Conservation (phyloP, 208 protist species). For the Crithidia fasciculata region DNA sequence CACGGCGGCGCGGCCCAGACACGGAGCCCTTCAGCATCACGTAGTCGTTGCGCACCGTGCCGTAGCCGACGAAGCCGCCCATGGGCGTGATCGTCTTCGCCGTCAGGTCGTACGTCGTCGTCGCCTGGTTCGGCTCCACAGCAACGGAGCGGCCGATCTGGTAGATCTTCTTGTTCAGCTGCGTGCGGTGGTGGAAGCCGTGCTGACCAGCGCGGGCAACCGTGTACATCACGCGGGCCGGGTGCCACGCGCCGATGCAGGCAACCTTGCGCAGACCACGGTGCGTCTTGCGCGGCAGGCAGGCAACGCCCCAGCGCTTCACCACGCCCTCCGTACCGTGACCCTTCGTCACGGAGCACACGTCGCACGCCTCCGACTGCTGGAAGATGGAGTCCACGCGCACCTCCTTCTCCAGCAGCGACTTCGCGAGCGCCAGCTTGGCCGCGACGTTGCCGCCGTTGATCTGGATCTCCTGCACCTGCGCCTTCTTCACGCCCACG, state of each 20-base stretch:
- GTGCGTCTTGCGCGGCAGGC: slow-evolving; percentile 99
- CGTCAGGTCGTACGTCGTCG: slow-evolving; percentile 98
- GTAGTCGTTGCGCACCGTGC: slow-evolving; percentile 97
- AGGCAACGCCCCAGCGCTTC: slow-evolving; percentile 96
- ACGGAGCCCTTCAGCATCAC: slow-evolving; percentile 98
- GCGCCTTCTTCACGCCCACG: slow-evolving; percentile 98
- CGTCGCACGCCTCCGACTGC: slow-evolving; percentile 97
- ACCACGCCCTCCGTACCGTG: slow-evolving; percentile 98
- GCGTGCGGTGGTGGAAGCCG: slow-evolving; percentile 99
- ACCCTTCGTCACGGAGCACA: slow-evolving; percentile 98
- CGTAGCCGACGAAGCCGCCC: slow-evolving; percentile 99
- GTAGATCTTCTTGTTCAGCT: slow-evolving; percentile 99
- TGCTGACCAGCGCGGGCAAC: slow-evolving; percentile 99
- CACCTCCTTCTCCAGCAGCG: slow-evolving; percentile 98
- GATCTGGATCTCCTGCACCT: slow-evolving; percentile 99
- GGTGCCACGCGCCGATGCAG: too few species aligned
- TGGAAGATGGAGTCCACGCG: slow-evolving; percentile 95
- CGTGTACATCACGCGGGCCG: slow-evolving; percentile 95
- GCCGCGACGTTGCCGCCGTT: slow-evolving; percentile 97
- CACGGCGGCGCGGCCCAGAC: slow-evolving; percentile 95
- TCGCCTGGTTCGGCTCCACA: slow-evolving; percentile 86
- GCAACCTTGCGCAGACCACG: slow-evolving; percentile 99
- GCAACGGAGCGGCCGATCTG: slow-evolving; percentile 92
- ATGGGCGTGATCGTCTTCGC: slow-evolving; percentile 99
- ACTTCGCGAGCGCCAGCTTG: too few species aligned